Conservation (phyloP, 73 alveolate species). For the Paramecium sexaurelia region DNA sequence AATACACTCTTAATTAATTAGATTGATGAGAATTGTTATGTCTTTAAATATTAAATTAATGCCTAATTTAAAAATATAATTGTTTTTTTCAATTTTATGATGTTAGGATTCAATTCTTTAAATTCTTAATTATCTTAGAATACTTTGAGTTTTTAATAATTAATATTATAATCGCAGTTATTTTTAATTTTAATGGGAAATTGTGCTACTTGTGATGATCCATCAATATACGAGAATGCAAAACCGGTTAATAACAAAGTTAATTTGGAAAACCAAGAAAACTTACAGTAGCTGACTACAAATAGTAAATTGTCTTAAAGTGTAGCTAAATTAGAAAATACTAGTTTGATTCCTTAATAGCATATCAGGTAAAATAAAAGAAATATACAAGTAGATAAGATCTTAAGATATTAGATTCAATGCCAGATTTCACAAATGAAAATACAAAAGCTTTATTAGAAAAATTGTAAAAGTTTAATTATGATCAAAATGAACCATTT, state of each 20-base stretch:
- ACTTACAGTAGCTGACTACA: neutral
- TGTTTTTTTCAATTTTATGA: too few species aligned
- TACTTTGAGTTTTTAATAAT: neutral
- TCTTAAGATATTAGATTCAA: conserved; percentile 48
- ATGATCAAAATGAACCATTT: conserved; percentile 46
- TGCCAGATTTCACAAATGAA: conserved; percentile 63
- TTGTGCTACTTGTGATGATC: conserved; percentile 70
- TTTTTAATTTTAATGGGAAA: conserved; percentile 57
- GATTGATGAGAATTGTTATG: too few species aligned
- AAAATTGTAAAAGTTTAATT: conserved; percentile 19
- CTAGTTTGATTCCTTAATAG: conserved; percentile 33
- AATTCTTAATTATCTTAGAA: neutral
- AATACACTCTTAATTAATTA: too few species aligned
- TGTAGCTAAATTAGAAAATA: neutral
- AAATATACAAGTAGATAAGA: conserved; percentile 1
- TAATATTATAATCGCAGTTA: neutral
- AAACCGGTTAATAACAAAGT: conserved; percentile 38
- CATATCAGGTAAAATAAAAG: conserved; percentile 46
- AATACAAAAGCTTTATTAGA: conserved; percentile 55
- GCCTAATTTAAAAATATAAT: too few species aligned
- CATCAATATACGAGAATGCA: conserved; percentile 45
- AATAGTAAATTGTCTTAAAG: conserved; percentile 34
- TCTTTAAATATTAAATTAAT: too few species aligned
- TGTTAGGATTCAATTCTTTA: neutral
- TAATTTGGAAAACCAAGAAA: conserved; percentile 33